Conservation (phyloP, 1,284 basidiomycete species). For the Trichosporon sp. region DNA sequence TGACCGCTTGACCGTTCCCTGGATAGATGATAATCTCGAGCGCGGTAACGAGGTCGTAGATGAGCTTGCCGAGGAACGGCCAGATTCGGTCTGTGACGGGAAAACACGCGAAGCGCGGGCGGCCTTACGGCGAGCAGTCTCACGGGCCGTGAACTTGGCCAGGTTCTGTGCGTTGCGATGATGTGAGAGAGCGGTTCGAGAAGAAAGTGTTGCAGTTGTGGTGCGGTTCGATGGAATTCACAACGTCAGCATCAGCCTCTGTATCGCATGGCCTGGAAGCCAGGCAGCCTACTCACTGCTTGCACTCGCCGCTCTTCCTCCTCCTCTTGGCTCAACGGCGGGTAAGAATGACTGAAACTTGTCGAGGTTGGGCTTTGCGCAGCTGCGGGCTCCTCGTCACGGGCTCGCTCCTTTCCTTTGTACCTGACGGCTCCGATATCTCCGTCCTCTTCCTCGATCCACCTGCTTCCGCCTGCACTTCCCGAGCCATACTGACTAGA, state of each 20-base stretch:
- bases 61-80: slow-evolving; percentile 16
- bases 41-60: slow-evolving; percentile 17
- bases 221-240: not conserved
- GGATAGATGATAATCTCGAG: slow-evolving; percentile 13
- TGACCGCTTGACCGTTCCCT: slow-evolving; percentile 18
- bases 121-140: slow-evolving; percentile 40
- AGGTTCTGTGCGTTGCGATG: slow-evolving; percentile 32
- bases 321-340: slow-evolving; percentile 39
- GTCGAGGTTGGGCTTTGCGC: not conserved
- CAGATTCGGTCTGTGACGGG: slow-evolving; percentile 17
- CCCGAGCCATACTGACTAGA: slow-evolving; percentile 8
- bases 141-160: slow-evolving; percentile 41
- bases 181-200: not conserved
- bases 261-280: not conserved
- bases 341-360: slow-evolving; percentile 23
- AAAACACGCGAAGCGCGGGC: slow-evolving; percentile 32
- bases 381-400: slow-evolving; percentile 29
- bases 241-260: slow-evolving; percentile 5
- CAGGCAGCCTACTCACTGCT: slow-evolving; percentile 34
- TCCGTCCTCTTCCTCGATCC: slow-evolving; percentile 17
- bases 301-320: slow-evolving; percentile 43
- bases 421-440: slow-evolving; percentile 18
- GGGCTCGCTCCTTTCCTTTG: slow-evolving; percentile 29
- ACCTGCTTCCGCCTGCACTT: slow-evolving; percentile 11
- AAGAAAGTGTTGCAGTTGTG: not conserved